Conservation (phyloP, 2,329 filamentous ascomycete species). For the Drechslerella dactyloides region DNA sequence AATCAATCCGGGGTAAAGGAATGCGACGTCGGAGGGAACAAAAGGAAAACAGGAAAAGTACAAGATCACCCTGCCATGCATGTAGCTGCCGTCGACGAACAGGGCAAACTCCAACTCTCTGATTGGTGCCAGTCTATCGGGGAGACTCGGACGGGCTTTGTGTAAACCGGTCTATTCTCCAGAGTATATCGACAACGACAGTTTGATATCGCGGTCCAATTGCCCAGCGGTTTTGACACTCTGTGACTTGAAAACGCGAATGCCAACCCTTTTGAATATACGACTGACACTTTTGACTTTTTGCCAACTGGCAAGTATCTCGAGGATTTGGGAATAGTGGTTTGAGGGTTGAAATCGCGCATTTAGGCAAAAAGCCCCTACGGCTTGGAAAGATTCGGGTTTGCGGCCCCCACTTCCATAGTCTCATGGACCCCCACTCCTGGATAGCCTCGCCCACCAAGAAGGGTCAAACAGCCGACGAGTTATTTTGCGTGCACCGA, state of each 20-base stretch:
- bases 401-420: slow-evolving; percentile 49
- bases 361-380: slow-evolving; percentile 45
- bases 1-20: slow-evolving; percentile 47
- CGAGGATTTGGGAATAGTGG: slow-evolving; percentile 28
- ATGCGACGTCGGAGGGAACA: slow-evolving; percentile 17
- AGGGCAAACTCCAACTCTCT: slow-evolving; percentile 23
- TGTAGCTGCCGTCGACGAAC: neutral
- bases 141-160: slow-evolving; percentile 8
- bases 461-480: slow-evolving; percentile 50
- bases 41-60: slow-evolving; percentile 14
- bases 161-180: neutral
- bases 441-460: slow-evolving; percentile 12
- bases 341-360: slow-evolving; percentile 49
- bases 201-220: no score
- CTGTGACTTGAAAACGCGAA: neutral
- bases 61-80: slow-evolving; percentile 6
- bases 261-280: slow-evolving; percentile 16
- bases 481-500: slow-evolving; percentile 43
- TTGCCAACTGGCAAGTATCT: slow-evolving; percentile 18
- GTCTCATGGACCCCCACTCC: slow-evolving; percentile 34
- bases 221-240: no score
- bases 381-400: slow-evolving; percentile 29
- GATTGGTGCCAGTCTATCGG: slow-evolving; percentile 22
- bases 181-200: neutral
- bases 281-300: slow-evolving; percentile 34